Base-by-base conservation (phyloP, 495 filamentous ascomycete species). In the Trypethelium eluteriae region DNA sequence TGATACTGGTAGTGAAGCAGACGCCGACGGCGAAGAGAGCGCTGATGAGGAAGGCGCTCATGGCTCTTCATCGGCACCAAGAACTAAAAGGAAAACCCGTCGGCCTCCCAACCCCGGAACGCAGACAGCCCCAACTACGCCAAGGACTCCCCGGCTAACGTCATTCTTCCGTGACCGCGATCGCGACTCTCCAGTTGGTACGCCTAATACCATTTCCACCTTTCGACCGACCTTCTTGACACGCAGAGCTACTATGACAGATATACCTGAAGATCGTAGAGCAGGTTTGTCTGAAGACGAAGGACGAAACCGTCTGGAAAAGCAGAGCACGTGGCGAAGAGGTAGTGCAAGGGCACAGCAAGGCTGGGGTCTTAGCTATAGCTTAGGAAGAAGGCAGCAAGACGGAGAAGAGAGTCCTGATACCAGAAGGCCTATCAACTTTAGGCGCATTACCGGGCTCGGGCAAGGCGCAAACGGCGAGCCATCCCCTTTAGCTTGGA, bases 231-330 rank as follows among this genome's bases (percentile, higher is more conserved):
- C 79, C 39, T 84, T 89, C 35, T 79, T 90, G 64, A 81, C 79
- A 39, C 85, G 89, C 53, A 82, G 90, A 66, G 83, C 86, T 10
- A 91, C 88, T 36, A 86, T 87, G 72, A 83, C 81, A 2, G 90
- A 93, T 68, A 78, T 86, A 62, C 79, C 79, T 5, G 80, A 83
- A 2, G 84, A 93, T 56, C 84, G 83, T 36, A 84, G 88, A 44
- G 84, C 86, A 62, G 90, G 88, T 25, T 79, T 93, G 6, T 97
- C 93, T 16, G 93, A 97, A 73, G 93, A 93, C 66, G 93, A 96
- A 74, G 92, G 92, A 38, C 86, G 91, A 25, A 86, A 93, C 66
- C 81, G 87, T 46, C 76, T 96, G 5, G 81, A 79, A 62, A 81
- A 80, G 64, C 78, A 82, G 62, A 84, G 81, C 63, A 76, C 84